Conservation (phyloP, 1,139 yeast genomes). For the Candida neerlandica region DNA sequence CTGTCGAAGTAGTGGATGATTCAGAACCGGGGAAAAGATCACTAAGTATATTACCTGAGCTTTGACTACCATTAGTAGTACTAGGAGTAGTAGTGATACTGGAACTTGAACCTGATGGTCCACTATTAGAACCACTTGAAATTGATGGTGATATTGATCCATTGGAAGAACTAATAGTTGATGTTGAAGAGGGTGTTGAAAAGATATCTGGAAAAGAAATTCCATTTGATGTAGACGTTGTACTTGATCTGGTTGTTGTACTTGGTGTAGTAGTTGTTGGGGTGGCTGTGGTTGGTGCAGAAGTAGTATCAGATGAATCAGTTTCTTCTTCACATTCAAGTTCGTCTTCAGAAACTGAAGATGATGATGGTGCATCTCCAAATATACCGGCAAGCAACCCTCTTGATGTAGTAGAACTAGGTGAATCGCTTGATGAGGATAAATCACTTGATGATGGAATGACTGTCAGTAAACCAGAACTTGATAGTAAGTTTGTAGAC, state of each 20-base stretch:
- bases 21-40: neutral
- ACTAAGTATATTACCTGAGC: neutral
- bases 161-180: too few species aligned
- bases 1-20: neutral
- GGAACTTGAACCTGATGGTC: neutral
- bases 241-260: neutral
- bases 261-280: constrained; percentile 8
- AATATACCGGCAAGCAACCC: constrained; percentile 5
- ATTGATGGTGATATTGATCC: neutral
- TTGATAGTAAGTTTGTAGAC: too few species aligned
- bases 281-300: constrained; percentile 12
- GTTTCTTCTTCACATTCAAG: constrained; percentile 14
- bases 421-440: neutral
- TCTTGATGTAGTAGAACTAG: constrained; percentile 2
- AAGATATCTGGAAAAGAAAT: neutral
- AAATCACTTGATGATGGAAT: constrained; percentile 6
- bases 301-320: constrained; percentile 10
- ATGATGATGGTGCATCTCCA: neutral
- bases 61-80: neutral
- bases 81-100: neutral
- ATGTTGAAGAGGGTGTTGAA: neutral
- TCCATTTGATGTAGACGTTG: neutral
- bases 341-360: constrained; percentile 9
- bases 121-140: neutral
- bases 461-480: neutral